These are phyloP conservation scores for Xylaria sp. DNA, from an alignment of 2,329 filamentous ascomycete genomes.

Conservation along the genomic window DNA sequence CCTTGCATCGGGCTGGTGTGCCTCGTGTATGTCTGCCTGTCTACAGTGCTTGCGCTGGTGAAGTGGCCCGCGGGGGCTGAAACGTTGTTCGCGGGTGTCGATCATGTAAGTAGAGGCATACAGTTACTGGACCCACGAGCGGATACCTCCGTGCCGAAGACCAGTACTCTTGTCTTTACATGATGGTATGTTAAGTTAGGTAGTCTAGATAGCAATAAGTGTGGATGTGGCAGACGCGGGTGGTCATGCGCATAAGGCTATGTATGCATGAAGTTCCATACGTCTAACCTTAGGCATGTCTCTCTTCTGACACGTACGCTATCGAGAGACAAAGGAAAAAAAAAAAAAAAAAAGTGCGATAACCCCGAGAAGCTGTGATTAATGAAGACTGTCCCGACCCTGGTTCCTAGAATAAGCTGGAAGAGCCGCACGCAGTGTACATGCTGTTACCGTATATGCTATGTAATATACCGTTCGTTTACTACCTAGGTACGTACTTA, in stretches of 20 bases:
- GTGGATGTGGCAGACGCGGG: too few relatives aligned
- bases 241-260: too few relatives aligned
- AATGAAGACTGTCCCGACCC: background rate
- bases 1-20: background rate
- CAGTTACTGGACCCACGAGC: background rate
- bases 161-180: background rate
- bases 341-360: background rate
- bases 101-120: background rate
- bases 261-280: constrained; percentile 11
- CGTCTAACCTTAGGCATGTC: background rate
- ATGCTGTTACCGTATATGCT: background rate
- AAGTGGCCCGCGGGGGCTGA: constrained; percentile 15
- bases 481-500: too few relatives aligned
- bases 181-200: background rate
- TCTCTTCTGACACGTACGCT: background rate
- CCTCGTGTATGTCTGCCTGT: background rate
- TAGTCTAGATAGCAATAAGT: background rate
- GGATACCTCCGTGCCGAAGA: constrained; percentile 7
- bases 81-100: background rate
- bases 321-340: background rate
- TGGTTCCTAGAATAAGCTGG: background rate
- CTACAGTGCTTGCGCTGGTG: background rate
- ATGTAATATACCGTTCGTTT: too few relatives aligned
- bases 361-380: background rate
- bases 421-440: constrained; percentile 11